Evolutionary conservation across 805 yeast species (phyloP).

Genomic region (Candida namnaoensis): DNA sequence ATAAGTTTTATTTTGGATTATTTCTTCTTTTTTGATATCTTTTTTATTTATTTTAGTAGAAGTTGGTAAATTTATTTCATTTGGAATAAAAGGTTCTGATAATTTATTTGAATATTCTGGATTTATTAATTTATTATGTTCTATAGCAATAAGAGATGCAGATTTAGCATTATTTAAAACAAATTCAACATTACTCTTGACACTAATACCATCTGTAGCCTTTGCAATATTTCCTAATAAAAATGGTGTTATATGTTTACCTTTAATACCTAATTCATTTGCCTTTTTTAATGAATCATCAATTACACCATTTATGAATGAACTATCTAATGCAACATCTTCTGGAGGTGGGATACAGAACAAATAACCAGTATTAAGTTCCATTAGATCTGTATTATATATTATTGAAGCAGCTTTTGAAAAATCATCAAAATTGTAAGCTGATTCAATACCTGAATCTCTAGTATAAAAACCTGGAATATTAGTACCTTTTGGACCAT

Average conservation of each 20-base stretch:
- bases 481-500: constrained; percentile 38
- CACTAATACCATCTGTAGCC: constrained; percentile 63
- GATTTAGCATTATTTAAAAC: constrained; percentile 68
- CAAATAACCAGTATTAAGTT: constrained; percentile 57
- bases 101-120: too few species aligned
- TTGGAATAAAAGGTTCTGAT: too few species aligned
- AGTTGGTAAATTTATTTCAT: too few species aligned
- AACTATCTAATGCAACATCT: constrained; percentile 47
- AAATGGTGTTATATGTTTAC: constrained; percentile 78
- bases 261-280: constrained; percentile 38
- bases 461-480: constrained; percentile 81
- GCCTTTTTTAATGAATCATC: constrained; percentile 53
- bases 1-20: constrained; percentile 5
- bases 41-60: too few species aligned
- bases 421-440: constrained; percentile 48
- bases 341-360: constrained; percentile 80
- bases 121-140: constrained; percentile 30
- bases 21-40: too few species aligned
- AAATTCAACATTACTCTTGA: constrained; percentile 65
- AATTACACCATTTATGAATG: constrained; percentile 46
- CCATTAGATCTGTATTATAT: constrained; percentile 36
- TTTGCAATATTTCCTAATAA: constrained; percentile 55
- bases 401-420: constrained; percentile 57
- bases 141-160: constrained; percentile 60
- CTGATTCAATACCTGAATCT: constrained; percentile 67